Evolutionary conservation across 1,284 basidiomycete species (phyloP).

Genomic region (Nidula niveotomentosa): DNA sequence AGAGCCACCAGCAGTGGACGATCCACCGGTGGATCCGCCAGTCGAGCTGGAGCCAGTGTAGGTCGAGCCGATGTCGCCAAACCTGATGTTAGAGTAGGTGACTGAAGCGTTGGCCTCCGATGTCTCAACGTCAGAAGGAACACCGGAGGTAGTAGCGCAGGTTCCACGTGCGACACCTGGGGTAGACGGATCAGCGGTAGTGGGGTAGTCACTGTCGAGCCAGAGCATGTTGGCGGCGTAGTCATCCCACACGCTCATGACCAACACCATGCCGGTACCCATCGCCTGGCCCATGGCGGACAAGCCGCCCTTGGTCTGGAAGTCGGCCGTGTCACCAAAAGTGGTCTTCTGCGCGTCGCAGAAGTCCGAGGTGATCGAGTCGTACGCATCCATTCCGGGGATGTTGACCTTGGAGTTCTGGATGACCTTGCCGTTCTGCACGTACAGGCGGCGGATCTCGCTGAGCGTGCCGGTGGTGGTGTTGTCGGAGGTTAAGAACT

Average conservation of each 20-base stretch:
- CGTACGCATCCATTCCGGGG: conserved; percentile 31
- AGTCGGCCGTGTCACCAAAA: conserved; percentile 31
- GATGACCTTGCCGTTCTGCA: not conserved
- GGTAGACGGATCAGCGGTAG: conserved; percentile 26
- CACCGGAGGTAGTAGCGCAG: conserved; percentile 45
- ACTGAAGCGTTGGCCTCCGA: conserved; percentile 35
- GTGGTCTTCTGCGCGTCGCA: conserved; percentile 41
- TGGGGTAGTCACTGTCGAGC: conserved; percentile 3
- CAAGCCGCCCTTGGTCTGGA: not conserved
- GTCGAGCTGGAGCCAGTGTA: conserved; percentile 11
- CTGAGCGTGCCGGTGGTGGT: conserved; percentile 42
- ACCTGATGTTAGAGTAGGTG: conserved; percentile 52
- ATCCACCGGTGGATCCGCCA: not conserved
- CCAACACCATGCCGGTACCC: not conserved
- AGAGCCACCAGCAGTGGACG: no score
- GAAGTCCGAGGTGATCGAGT: conserved; percentile 40
- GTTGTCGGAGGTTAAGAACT: conserved; percentile 50
- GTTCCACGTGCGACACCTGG: conserved; percentile 51
- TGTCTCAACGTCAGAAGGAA: conserved; percentile 41
- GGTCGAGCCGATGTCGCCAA: conserved; percentile 49
- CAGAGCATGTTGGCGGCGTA: not conserved
- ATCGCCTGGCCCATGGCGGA: not conserved
- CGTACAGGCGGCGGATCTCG: conserved; percentile 31
- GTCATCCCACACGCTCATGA: not conserved
- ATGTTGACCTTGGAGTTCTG: conserved; percentile 24